Conservation (phyloP, 2,329 filamentous ascomycete genomes). For the Fusarium virguliforme region DNA sequence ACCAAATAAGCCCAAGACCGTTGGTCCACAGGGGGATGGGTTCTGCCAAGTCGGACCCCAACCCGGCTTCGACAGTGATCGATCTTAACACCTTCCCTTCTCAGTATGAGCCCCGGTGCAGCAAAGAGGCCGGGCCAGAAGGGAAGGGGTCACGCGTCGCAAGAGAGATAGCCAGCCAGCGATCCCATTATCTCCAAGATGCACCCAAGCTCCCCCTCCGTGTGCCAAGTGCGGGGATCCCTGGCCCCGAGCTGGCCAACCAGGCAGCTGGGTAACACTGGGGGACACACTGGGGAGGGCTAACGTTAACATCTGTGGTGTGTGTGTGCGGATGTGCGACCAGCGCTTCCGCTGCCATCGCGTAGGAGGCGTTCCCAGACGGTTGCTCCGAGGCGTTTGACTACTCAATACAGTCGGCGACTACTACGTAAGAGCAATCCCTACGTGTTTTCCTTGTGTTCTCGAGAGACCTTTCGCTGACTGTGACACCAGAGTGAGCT, state of each 20-base stretch:
- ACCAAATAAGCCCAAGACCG: constrained; percentile 21
- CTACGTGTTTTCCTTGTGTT: background rate
- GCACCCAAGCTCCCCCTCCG: constrained; percentile 7
- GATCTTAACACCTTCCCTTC: constrained; percentile 47
- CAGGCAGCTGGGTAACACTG: background rate
- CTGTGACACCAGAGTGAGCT: constrained; percentile 4
- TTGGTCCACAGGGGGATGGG: background rate
- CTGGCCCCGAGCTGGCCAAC: constrained; percentile 13
- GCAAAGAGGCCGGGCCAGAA: constrained; percentile 16
- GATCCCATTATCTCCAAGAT: constrained; percentile 19
- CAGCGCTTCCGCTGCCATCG: constrained; percentile 16
- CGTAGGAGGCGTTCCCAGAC: constrained; percentile 2
- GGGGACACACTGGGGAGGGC: background rate
- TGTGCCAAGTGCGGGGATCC: constrained; percentile 42
- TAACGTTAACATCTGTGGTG: background rate
- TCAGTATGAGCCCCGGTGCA: constrained; percentile 37
- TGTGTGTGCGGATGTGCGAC: background rate
- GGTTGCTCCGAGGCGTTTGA: background rate
- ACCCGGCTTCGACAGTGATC: constrained; percentile 28
- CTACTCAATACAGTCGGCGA: constrained; percentile 1
- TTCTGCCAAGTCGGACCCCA: constrained; percentile 36
- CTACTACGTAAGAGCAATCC: constrained; percentile 8
- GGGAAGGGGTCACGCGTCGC: constrained; percentile 38
- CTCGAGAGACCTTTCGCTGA: background rate
- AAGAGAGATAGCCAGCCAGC: constrained; percentile 39